phyloP scores from a whole-genome alignment of 768 basidiomycete species.

The Xerocomus potaroensis region DNA sequence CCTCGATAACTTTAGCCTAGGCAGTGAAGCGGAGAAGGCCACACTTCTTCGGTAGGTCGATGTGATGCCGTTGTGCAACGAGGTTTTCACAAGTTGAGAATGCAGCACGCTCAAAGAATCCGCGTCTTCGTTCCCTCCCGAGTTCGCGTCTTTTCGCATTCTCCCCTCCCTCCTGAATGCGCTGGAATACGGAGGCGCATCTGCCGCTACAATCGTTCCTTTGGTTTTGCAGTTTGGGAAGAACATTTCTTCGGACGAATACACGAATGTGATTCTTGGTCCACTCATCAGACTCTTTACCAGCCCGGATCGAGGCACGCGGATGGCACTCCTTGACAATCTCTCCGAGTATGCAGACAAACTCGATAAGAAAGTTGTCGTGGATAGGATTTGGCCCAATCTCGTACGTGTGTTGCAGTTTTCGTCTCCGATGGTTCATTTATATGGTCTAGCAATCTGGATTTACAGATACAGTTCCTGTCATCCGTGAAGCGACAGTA shows the following conservation, averaged over 20 bases:
- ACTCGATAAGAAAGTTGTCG: slow-evolving; percentile 79
- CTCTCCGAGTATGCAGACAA: slow-evolving; percentile 81
- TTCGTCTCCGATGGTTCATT: neutral
- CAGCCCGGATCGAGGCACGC: slow-evolving; percentile 87
- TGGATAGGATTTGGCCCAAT: slow-evolving; percentile 90
- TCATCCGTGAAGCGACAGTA: slow-evolving; percentile 92
- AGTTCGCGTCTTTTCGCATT: slow-evolving; percentile 82
- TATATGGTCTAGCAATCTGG: slow-evolving; percentile 73
- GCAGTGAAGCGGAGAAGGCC: slow-evolving; percentile 76
- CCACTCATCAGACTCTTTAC: slow-evolving; percentile 83
- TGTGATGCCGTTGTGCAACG: neutral
- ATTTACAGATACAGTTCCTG: slow-evolving; percentile 89
- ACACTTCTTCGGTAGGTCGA: slow-evolving; percentile 57
- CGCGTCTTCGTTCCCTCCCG: slow-evolving; percentile 73
- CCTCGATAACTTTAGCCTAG: slow-evolving; percentile 79
- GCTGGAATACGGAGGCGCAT: slow-evolving; percentile 72
- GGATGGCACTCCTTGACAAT: slow-evolving; percentile 91
- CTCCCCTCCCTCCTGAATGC: slow-evolving; percentile 80
- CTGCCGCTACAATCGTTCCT: slow-evolving; percentile 75
- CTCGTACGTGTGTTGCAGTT: slow-evolving; percentile 46
- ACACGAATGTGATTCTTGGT: slow-evolving; percentile 59
- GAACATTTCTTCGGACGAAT: slow-evolving; percentile 66
- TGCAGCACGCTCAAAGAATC: slow-evolving; percentile 75
- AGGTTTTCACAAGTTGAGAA: neutral
- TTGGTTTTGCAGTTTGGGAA: slow-evolving; percentile 79